Evolutionary conservation across 2,329 filamentous ascomycete species (phyloP).

Genomic region (Cyphellophora europaea): DNA sequence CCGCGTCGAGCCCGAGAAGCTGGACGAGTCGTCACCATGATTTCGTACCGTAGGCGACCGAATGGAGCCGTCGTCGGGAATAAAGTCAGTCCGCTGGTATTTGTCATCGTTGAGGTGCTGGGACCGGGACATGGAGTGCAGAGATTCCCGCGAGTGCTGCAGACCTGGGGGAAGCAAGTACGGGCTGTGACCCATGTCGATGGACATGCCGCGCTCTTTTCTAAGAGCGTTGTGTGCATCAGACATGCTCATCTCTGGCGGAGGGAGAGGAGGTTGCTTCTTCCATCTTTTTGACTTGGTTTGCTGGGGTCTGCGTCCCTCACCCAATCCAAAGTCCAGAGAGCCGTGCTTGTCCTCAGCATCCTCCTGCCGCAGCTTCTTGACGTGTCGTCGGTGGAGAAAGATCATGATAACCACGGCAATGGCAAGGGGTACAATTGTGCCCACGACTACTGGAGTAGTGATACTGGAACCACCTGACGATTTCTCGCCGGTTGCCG

Average conservation of each 20-base stretch:
- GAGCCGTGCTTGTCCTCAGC: constrained; percentile 78
- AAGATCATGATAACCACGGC: constrained; percentile 60
- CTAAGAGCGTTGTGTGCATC: constrained; percentile 32
- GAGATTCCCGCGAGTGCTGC: constrained; percentile 71
- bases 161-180: constrained; percentile 85
- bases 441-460: constrained; percentile 55
- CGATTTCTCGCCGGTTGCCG: constrained; percentile 3
- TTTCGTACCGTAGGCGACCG: constrained; percentile 25
- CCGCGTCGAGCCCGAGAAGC: constrained; percentile 42
- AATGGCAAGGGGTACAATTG: constrained; percentile 64
- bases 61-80: constrained; percentile 35
- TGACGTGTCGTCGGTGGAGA: constrained; percentile 69
- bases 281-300: constrained; percentile 34
- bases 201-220: constrained; percentile 42
- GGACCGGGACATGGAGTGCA: constrained; percentile 73
- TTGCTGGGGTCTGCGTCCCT: constrained; percentile 24
- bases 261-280: constrained; percentile 10
- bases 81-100: constrained; percentile 58
- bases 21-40: constrained; percentile 39
- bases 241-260: constrained; percentile 54
- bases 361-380: constrained; percentile 67
- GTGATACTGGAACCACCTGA: constrained; percentile 11
- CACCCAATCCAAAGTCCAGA: constrained; percentile 80
- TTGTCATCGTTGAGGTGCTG: constrained; percentile 71
- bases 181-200: constrained; percentile 64